phyloP scores from a whole-genome alignment of 805 yeast species.

The Saccharomycopsis sp. region DNA sequence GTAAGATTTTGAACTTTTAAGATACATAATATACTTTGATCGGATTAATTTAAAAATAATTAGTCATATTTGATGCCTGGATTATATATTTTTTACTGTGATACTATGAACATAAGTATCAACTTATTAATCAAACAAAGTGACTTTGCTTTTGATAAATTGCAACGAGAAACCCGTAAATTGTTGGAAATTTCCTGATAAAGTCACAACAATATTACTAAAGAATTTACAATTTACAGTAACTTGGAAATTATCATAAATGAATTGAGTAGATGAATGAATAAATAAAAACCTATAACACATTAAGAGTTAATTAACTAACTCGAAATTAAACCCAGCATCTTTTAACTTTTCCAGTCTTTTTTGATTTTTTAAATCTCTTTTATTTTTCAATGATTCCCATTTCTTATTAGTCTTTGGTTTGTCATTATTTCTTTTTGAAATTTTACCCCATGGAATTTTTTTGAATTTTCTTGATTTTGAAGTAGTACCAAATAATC shows the following conservation, averaged over 20 bases:
- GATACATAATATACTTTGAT: no score
- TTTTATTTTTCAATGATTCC: slow-evolving; percentile 40
- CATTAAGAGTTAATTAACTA: neutral
- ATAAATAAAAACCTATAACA: neutral
- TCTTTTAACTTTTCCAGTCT: slow-evolving; percentile 41
- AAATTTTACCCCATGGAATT: slow-evolving; percentile 49
- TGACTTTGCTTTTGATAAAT: no score
- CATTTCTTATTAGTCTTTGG: slow-evolving; percentile 48
- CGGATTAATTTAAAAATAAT: no score
- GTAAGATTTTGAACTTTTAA: no score
- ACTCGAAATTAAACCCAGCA: slow-evolving; percentile 45
- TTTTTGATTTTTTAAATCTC: slow-evolving; percentile 30
- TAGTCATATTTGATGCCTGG: no score
- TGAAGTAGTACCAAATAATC: slow-evolving; percentile 44
- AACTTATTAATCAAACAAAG: no score
- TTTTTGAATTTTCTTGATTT: slow-evolving; percentile 39
- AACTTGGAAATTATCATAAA: neutral
- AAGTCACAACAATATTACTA: neutral
- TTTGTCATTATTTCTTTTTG: slow-evolving; percentile 42
- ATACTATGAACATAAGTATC: no score
- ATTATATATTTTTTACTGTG: no score
- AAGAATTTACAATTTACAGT: neutral
- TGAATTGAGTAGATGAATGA: neutral
- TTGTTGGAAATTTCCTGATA: no score
- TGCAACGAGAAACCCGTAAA: no score